Conservation (phyloP, 495 filamentous ascomycete genomes). For the Xylaria sp. region DNA sequence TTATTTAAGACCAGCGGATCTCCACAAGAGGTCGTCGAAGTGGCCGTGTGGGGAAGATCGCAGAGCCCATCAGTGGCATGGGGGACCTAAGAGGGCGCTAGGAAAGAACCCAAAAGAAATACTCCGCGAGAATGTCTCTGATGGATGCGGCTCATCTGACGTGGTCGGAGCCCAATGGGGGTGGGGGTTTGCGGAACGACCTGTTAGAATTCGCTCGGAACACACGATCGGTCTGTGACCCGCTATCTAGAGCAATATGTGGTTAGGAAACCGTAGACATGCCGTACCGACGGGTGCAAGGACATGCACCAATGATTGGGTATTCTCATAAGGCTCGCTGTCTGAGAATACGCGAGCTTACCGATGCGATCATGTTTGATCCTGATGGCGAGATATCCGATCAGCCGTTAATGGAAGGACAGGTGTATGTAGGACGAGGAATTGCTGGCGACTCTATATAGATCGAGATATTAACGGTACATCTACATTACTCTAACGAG, state of each 20-base stretch:
- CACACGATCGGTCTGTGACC: conserved; percentile 15
- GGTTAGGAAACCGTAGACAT: background rate
- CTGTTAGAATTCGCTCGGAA: background rate
- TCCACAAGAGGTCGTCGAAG: conserved; percentile 30
- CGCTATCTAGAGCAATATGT: background rate
- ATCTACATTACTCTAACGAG: background rate
- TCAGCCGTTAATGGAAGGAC: background rate
- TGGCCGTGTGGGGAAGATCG: conserved; percentile 31
- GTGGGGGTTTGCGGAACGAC: conserved; percentile 28
- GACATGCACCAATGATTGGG: conserved; percentile 23
- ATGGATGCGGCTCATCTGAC: conserved; percentile 39
- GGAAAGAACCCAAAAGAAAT: conserved; percentile 20
- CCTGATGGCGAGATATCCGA: conserved; percentile 14
- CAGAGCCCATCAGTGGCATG: background rate
- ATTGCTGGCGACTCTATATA: background rate
- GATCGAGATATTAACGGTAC: conserved; percentile 6
- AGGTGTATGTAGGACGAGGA: background rate
- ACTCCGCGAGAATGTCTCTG: background rate
- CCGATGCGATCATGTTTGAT: conserved; percentile 1
- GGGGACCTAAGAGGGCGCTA: conserved; percentile 20
- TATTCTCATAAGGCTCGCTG: background rate
- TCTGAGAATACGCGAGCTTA: conserved; percentile 5
- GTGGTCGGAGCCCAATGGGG: conserved; percentile 38
- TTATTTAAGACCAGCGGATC: conserved; percentile 21
- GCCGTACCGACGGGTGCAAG: conserved; percentile 9